phyloP scores from a whole-genome alignment of 345 rosid species.

The Salix viminalis region DNA sequence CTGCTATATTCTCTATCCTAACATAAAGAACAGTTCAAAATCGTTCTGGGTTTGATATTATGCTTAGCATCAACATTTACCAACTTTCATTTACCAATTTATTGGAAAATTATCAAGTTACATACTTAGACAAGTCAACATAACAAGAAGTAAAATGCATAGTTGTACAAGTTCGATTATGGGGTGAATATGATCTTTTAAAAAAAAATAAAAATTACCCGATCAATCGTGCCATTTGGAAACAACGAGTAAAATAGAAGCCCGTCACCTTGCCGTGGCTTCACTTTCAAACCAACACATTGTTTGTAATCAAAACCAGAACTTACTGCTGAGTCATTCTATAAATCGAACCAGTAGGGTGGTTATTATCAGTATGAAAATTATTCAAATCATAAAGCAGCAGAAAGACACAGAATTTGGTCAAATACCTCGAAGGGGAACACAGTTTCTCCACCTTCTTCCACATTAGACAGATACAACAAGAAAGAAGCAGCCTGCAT shows the following conservation, averaged over 20 bases:
- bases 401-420: background rate
- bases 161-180: background rate
- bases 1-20: background rate
- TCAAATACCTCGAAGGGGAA: constrained; percentile 65
- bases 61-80: background rate
- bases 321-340: constrained; percentile 43
- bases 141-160: background rate
- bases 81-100: background rate
- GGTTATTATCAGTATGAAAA: background rate
- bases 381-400: background rate
- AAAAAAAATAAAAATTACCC: constrained; percentile 29
- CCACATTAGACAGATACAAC: constrained; percentile 60
- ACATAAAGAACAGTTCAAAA: background rate
- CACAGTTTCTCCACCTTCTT: constrained; percentile 85
- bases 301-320: constrained; percentile 52
- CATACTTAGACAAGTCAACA: background rate
- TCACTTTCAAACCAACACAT: constrained; percentile 69
- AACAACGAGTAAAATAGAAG: constrained; percentile 59
- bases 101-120: background rate
- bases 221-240: constrained; percentile 69
- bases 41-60: background rate
- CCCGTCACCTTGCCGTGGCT: constrained; percentile 73
- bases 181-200: background rate
- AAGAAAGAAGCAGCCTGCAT: constrained; percentile 62
- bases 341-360: background rate